phyloP scores from a whole-genome alignment of 306 rosid species.

The Albizia julibrissin region DNA sequence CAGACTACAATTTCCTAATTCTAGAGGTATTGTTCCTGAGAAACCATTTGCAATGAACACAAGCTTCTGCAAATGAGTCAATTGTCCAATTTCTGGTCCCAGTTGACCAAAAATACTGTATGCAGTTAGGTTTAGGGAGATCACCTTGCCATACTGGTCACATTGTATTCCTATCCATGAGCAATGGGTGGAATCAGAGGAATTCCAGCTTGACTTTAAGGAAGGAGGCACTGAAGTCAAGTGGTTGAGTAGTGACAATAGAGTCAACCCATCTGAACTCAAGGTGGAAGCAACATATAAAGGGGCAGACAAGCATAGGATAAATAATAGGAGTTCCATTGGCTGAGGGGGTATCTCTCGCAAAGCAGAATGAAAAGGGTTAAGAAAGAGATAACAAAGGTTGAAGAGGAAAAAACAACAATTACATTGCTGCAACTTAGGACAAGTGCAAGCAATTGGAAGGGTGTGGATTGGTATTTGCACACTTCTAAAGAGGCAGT shows the following conservation, averaged over 20 bases:
- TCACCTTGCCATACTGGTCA: conserved; percentile 37
- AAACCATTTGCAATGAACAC: conserved; percentile 37
- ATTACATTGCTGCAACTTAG: too few relatives aligned
- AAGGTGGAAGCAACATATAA: conserved; percentile 31
- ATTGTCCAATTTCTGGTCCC: conserved; percentile 53
- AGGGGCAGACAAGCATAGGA: conserved; percentile 25
- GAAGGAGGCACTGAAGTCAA: conserved; percentile 49
- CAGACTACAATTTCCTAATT: conserved; percentile 46
- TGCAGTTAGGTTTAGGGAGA: conserved; percentile 53
- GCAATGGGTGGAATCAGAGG: conserved; percentile 68
- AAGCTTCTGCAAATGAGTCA: conserved; percentile 44
- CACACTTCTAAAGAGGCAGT: too few relatives aligned
- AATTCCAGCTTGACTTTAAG: conserved; percentile 54
- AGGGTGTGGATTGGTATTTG: too few relatives aligned
- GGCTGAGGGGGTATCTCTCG: background rate
- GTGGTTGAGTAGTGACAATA: conserved; percentile 46
- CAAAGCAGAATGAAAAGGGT: too few relatives aligned
- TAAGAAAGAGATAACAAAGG: background rate
- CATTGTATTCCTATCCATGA: conserved; percentile 76
- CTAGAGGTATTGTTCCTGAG: conserved; percentile 43
- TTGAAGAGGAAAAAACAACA: too few relatives aligned
- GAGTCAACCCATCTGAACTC: conserved; percentile 56
- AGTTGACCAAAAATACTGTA: conserved; percentile 51
- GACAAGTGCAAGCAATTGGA: too few relatives aligned
- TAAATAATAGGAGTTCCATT: too few relatives aligned